phyloP scores from a whole-genome alignment of 768 basidiomycete species.

The Rubroboletus satanas region DNA sequence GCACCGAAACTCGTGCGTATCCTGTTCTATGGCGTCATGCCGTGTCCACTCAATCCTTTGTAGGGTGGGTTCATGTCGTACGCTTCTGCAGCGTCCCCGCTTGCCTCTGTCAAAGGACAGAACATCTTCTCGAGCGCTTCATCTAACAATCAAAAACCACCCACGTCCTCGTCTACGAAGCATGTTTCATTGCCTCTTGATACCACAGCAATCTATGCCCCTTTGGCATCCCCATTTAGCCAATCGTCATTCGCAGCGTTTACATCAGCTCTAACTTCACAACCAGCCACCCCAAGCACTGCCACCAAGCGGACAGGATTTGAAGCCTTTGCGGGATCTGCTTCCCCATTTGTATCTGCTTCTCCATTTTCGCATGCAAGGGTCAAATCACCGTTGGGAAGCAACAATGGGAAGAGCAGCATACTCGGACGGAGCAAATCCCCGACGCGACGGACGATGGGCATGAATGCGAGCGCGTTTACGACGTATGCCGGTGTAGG shows the following conservation, averaged over 20 bases:
- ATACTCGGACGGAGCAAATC: conserved; percentile 47
- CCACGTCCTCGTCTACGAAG: conserved; percentile 25
- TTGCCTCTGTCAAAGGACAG: conserved; percentile 68
- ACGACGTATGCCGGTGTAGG: conserved; percentile 53
- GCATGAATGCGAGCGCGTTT: conserved; percentile 51
- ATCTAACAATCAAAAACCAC: conserved; percentile 27
- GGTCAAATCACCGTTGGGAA: conserved; percentile 51
- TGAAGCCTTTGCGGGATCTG: conserved; percentile 49
- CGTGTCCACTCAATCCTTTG: conserved; percentile 6
- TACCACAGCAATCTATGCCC: conserved; percentile 20
- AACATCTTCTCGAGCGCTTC: conserved; percentile 39
- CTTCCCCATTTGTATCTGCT: conserved; percentile 47
- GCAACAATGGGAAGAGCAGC: conserved; percentile 18
- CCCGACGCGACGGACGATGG: conserved; percentile 43
- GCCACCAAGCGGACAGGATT: conserved; percentile 52
- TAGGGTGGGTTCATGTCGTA: conserved; percentile 80
- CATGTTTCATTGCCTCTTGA: conserved; percentile 18
- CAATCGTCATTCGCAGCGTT: conserved; percentile 23
- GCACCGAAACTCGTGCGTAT: conserved; percentile 47
- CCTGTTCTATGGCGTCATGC: conserved; percentile 4
- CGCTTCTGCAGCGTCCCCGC: conserved; percentile 69
- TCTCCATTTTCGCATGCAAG: conserved; percentile 33
- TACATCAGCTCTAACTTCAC: conserved; percentile 14
- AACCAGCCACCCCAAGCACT: conserved; percentile 29
- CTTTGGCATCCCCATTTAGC: conserved; percentile 21